Evolutionary conservation across 805 yeast genomes (phyloP).

Genomic region (Candida vartiovaarae): DNA sequence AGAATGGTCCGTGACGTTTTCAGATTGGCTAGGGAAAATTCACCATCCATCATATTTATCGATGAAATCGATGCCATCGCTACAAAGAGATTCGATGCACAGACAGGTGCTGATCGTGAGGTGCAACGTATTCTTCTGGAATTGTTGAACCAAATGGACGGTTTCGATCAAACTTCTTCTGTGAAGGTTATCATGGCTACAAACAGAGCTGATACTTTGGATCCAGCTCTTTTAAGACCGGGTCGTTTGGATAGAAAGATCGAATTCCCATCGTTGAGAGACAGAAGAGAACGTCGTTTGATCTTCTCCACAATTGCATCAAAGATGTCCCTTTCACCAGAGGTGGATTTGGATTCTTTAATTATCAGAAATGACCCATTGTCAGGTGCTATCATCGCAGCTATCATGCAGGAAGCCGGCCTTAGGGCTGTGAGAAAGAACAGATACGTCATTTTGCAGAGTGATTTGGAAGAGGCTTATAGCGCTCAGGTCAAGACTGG

Average conservation of each 20-base stretch:
- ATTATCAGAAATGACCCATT: constrained; percentile 94
- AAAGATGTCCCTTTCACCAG: constrained; percentile 98
- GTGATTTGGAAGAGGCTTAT: constrained; percentile 96
- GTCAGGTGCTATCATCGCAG: constrained; percentile 96
- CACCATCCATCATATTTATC: constrained; percentile 94
- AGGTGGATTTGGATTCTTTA: constrained; percentile 89
- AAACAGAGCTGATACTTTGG: constrained; percentile 97
- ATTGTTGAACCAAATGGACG: constrained; percentile 97
- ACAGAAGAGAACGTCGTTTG: constrained; percentile 95
- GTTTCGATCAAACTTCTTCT: constrained; percentile 91
- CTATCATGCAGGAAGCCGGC: constrained; percentile 99
- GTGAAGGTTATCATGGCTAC: constrained; percentile 99
- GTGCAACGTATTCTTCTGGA: constrained; percentile 97
- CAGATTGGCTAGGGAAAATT: constrained; percentile 92
- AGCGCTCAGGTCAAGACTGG: constrained; percentile 95
- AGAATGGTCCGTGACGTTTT: constrained; percentile 99
- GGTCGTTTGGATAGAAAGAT: constrained; percentile 98
- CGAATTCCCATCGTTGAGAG: constrained; percentile 93
- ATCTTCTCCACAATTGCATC: constrained; percentile 93
- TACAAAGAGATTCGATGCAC: constrained; percentile 98
- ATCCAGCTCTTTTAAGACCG: constrained; percentile 96
- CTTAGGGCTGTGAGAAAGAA: constrained; percentile 97
- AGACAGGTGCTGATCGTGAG: constrained; percentile 99
- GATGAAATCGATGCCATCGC: constrained; percentile 99
- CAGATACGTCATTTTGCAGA: constrained; percentile 92